Evolutionary conservation across 192 early-diverging fungal genomes (phyloP).

Genomic region (Entomortierella parvispora): DNA sequence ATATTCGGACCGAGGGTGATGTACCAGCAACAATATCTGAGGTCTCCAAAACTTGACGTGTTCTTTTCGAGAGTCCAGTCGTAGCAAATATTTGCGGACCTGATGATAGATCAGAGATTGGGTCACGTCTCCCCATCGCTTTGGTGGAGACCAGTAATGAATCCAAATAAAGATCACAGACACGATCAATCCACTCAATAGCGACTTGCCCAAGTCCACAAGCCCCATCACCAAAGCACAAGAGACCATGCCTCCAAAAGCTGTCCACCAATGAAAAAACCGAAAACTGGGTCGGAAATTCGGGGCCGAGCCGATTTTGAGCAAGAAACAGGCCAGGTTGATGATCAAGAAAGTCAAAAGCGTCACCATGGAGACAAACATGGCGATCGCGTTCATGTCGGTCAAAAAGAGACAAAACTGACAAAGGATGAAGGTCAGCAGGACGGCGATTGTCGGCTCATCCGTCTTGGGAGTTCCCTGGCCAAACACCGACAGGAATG

Average conservation of each 20-base stretch:
- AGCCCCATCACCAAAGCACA: constrained; percentile 65
- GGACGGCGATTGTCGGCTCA: constrained; percentile 49
- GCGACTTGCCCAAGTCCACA: constrained; percentile 61
- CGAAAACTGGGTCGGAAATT: constrained; percentile 78
- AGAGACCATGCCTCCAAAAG: constrained; percentile 62
- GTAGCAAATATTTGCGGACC: constrained; percentile 74
- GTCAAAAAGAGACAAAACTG: constrained; percentile 67
- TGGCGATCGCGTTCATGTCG: constrained; percentile 72
- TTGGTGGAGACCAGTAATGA: constrained; percentile 72
- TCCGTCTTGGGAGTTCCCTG: constrained; percentile 53
- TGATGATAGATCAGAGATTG: constrained; percentile 79
- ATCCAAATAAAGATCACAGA: constrained; percentile 69
- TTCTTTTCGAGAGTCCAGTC: constrained; percentile 70
- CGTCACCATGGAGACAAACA: constrained; percentile 71
- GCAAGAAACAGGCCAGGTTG: constrained; percentile 73
- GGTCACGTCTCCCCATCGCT: constrained; percentile 77
- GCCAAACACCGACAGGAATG: constrained; percentile 52
- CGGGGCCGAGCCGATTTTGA: constrained; percentile 70
- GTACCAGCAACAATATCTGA: constrained; percentile 72
- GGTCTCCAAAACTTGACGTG: constrained; percentile 81
- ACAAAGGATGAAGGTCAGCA: constrained; percentile 60
- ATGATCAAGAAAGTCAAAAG: constrained; percentile 71
- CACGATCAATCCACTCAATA: constrained; percentile 60
- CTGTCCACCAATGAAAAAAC: constrained; percentile 74
- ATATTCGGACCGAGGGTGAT: constrained; percentile 66